phyloP scores from a whole-genome alignment of 306 rosid species.

The Sindora glabra region DNA sequence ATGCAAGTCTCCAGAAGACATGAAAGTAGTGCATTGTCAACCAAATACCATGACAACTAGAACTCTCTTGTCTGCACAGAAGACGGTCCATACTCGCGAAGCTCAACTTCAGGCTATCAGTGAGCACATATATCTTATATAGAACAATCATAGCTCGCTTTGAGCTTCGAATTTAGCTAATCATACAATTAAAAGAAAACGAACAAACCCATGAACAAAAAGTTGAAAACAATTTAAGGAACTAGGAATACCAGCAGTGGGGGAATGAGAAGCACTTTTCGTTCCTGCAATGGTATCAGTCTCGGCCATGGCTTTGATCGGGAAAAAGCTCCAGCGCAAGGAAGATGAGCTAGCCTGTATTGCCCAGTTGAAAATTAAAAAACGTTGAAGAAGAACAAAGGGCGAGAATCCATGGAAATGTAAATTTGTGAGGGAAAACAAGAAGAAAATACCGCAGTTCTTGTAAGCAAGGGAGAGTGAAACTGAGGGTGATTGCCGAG shows the following conservation, averaged over 20 bases:
- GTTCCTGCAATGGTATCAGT: constrained; percentile 8
- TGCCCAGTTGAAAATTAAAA: constrained; percentile 4
- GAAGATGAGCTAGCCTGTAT: neutral
- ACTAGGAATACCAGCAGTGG: constrained; percentile 21
- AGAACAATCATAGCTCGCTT: neutral
- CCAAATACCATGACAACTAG: too few relatives aligned
- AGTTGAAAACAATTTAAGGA: neutral
- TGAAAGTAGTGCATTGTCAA: too few relatives aligned
- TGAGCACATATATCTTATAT: neutral
- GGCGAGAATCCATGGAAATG: neutral
- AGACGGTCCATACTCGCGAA: too few relatives aligned
- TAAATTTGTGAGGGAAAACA: neutral
- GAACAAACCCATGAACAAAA: neutral
- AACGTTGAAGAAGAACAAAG: neutral
- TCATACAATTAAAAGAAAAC: neutral
- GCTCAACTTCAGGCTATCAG: too few relatives aligned
- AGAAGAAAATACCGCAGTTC: neutral
- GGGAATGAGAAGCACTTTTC: neutral
- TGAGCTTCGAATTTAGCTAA: too few relatives aligned
- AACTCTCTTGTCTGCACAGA: too few relatives aligned
- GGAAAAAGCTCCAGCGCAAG: constrained; percentile 2
- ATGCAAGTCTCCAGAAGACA: too few relatives aligned
- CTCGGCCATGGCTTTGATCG: constrained; percentile 34
- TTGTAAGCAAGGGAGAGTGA: neutral
- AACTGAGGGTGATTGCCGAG: neutral